Evolutionary conservation across 306 rosid genomes (phyloP), one percentile per base, ranked within the genome.

Genomic region (Astragalus membranaceus): DNA sequence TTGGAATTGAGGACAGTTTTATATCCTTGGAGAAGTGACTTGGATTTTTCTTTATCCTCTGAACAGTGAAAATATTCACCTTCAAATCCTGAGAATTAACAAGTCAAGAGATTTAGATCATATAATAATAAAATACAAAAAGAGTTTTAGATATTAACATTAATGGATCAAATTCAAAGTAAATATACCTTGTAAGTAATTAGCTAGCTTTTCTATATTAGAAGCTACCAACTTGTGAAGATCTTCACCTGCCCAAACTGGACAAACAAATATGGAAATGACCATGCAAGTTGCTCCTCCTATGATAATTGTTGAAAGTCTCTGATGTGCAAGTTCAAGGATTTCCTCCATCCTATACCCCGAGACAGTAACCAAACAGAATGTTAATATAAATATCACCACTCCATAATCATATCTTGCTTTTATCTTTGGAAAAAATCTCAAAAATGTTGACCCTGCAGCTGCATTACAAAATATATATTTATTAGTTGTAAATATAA

Each of bases 181-280:
- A 1, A 1, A 33, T 15, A 39, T 70, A 90, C 98, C 98, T 84
- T 87, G 75, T 8, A 94, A 80, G 36, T 56, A 87, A 71, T 79
- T 86, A 16, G 89, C 95, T n/a, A 94, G 86, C 75, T 88, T 91
- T 47, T 85, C 81, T n/a, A 88, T 43, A 36, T 88, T 88, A 33
- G 92, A 87, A 81, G 92, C 82, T 12, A 88, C 64, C 52, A 87
- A 80, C 4, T 86, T 87, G 66, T 91, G 97, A 75, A 94, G 94
- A 10, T 86, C 96, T 84, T 84, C 78, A 17, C 97, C 99, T 4
- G 99, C 97, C 99, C 99, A 94, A 1, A 94, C 92, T 0, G 99
- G 99, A 67, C 78, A 85, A 37, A 88, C 49, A 23, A 80, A 87
- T 6, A 82, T 73, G 65, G 96, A 82, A 26, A 94, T 63, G 17